Base-by-base conservation (phyloP, 495 filamentous ascomycete species). In the Penicillium psychrofluorescens region DNA sequence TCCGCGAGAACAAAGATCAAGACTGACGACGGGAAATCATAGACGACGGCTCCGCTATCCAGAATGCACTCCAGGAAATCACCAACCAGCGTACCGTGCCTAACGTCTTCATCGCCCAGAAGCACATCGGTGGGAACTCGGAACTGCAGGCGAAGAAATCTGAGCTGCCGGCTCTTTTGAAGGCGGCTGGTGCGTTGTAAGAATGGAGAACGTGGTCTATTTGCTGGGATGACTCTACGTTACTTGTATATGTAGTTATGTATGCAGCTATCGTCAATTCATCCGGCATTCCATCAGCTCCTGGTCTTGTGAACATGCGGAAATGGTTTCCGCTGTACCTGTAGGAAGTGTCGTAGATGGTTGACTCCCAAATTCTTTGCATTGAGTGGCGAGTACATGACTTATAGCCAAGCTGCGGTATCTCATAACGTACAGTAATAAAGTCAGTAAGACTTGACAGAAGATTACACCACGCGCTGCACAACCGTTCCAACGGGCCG, bases 101-200 rank as follows among this genome's bases (percentile, higher is more conserved):
- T 43, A 96, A 95, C 70, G 86, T 96, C 70, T 99, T 83, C 74
- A 96, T 99, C 70, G 65, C 66, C 51, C 63, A 90, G 74, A 64
- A 89, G 65, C 92, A 96, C 67, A 92, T 99, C 61, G 91, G 92
- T 33, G 92, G 92, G 39, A 96, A 97, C 78, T 95, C 89, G 6
- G 94, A 97, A 56, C 66, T 98, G 45, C 88, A 96, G 70, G 74
- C 63, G 2, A 75, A 63, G 63, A 82, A 79, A 68, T 35, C 16
- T 0, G 54, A 86, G 42, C 54, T 91, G 32, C 67, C 71, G 1
- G 38, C 45, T 8, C 55, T 90, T 59, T 63, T 91, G 61, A 76
- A 78, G 68, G 71, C 68, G 28, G 86, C 83, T 54, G 78, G 79
- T 50, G 85, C 85, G 50, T 42, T 82, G 43, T 85, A 74, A 54